phyloP scores from a whole-genome alignment of 1,139 yeast species.

The Candida sp. region DNA sequence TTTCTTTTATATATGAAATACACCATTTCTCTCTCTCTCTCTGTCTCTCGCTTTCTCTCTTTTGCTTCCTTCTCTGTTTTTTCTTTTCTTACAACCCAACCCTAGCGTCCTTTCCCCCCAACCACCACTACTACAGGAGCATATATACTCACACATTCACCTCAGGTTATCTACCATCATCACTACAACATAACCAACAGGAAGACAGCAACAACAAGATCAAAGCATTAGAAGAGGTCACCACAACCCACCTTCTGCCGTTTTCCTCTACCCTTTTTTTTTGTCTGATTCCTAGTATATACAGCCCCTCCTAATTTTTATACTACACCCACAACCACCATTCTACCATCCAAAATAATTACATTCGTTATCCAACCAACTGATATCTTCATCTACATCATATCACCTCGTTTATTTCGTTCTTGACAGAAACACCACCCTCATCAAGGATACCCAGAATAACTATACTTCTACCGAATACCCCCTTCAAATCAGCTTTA shows the following conservation, averaged over 20 bases:
- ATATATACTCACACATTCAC: neutral
- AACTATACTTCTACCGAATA: neutral
- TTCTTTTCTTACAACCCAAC: neutral
- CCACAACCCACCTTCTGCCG: neutral
- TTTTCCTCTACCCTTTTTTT: neutral
- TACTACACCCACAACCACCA: too few species aligned
- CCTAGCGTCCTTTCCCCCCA: neutral
- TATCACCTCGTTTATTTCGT: neutral
- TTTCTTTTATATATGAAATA: neutral
- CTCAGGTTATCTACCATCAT: neutral
- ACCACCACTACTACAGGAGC: neutral
- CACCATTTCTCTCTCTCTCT: neutral
- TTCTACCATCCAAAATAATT: too few species aligned
- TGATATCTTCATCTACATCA: too few species aligned
- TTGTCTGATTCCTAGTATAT: too few species aligned
- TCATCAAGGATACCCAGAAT: neutral
- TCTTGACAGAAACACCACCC: too few species aligned
- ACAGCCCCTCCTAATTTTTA: too few species aligned
- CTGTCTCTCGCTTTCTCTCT: too few species aligned
- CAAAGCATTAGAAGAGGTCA: neutral
- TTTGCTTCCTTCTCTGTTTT: neutral
- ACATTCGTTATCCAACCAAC: neutral
- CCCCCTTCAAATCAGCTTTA: neutral
- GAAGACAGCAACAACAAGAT: neutral
- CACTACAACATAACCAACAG: neutral